Evolutionary conservation across 352 stramenopile species (phyloP).

Genomic region (Phytophthora litchii): DNA sequence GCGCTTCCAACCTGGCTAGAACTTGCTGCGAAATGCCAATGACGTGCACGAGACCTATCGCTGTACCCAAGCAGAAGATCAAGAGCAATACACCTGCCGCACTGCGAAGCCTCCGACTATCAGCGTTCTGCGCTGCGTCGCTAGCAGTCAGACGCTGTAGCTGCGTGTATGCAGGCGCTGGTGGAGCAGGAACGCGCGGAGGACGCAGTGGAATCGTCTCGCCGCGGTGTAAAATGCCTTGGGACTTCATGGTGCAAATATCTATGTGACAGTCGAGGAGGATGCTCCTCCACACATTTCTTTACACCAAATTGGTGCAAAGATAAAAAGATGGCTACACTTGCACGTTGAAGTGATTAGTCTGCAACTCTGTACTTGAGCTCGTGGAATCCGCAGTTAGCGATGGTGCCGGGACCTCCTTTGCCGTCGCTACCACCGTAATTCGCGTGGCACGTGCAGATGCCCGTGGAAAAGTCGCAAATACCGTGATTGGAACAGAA

Average conservation of each 20-base stretch:
- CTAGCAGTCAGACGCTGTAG: conserved; percentile 7
- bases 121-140: neutral
- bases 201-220: conserved; percentile 28
- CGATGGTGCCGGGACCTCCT: conserved; percentile 60
- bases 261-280: conserved; percentile 28
- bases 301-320: conserved; percentile 15
- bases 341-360: conserved; percentile 13
- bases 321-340: conserved; percentile 6
- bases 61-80: conserved; percentile 42
- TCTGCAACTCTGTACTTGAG: conserved; percentile 19
- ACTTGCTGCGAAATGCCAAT: conserved; percentile 47
- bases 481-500: conserved; percentile 80
- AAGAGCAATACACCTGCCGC: conserved; percentile 33
- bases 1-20: conserved; percentile 38
- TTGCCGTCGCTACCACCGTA: conserved; percentile 79
- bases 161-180: conserved; percentile 15
- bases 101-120: conserved; percentile 12
- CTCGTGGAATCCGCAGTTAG: conserved; percentile 78
- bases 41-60: conserved; percentile 46
- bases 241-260: conserved; percentile 24
- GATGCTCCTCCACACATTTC: conserved; percentile 25
- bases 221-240: conserved; percentile 18
- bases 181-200: conserved; percentile 20
- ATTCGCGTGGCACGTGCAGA: conserved; percentile 64
- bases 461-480: conserved; percentile 68